phyloP scores from a whole-genome alignment of 2,329 filamentous ascomycete genomes.

The Lanzia echinophila region DNA sequence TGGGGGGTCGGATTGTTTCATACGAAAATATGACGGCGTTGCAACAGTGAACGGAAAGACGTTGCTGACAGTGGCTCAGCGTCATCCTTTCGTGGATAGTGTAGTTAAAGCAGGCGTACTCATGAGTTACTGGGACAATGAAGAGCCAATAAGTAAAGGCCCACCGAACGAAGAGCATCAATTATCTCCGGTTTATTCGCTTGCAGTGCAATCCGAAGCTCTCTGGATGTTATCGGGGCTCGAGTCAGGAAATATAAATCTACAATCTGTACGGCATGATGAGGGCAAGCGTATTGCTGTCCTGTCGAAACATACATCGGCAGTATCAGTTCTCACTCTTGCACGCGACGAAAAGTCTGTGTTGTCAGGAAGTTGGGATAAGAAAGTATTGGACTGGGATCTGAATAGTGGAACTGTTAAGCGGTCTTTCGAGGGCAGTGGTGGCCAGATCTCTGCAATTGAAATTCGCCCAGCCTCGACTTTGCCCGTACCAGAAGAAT shows the following conservation, averaged over 20 bases:
- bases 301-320: constrained; percentile 78
- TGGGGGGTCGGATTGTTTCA: constrained; percentile 89
- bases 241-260: constrained; percentile 85
- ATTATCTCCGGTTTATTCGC: constrained; percentile 87
- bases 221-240: constrained; percentile 88
- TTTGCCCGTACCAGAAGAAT: constrained; percentile 67
- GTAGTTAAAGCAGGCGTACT: constrained; percentile 92
- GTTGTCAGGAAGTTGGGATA: constrained; percentile 94
- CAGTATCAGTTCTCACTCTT: constrained; percentile 80
- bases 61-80: constrained; percentile 86
- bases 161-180: constrained; percentile 46
- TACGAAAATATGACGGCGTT: constrained; percentile 92
- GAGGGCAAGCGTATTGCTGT: constrained; percentile 85
- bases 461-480: constrained; percentile 75
- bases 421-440: constrained; percentile 69
- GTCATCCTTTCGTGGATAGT: constrained; percentile 94
- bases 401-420: constrained; percentile 75
- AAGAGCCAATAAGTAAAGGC: constrained; percentile 53
- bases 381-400: constrained; percentile 90
- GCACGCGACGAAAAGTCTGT: constrained; percentile 80
- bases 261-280: constrained; percentile 89
- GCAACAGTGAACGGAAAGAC: constrained; percentile 94
- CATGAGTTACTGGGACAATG: constrained; percentile 98
- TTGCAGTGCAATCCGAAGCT: constrained; percentile 83
- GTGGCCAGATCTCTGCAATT: constrained; percentile 79